Percentiles rank a stretch among this genome's conserved stretches.
phyloP scores from a whole-genome alignment of 2,329 filamentous ascomycete species.

The Arthrobotrys megalospora region DNA sequence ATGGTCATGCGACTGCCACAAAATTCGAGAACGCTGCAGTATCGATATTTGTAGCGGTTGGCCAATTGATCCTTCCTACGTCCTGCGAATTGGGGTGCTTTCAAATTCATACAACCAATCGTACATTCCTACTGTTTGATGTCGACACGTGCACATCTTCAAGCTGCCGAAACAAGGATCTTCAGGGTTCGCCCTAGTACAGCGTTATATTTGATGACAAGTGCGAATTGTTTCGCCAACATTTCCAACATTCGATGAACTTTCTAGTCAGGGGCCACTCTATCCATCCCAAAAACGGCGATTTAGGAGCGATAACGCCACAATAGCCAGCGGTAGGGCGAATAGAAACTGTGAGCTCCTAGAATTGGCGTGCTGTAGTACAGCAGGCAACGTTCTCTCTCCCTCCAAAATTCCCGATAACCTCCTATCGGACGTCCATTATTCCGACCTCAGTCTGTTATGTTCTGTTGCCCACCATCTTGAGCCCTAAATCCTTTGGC shows the following conservation, averaged over 20 bases:
- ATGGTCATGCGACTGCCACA: too few species aligned
- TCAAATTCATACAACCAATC: too few species aligned
- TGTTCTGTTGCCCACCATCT: conserved; percentile 5
- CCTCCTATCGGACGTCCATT: conserved; percentile 14
- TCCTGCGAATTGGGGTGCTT: too few species aligned
- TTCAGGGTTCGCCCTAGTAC: background rate
- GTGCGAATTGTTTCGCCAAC: conserved; percentile 17
- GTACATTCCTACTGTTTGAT: background rate
- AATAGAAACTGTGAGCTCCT: conserved; percentile 26
- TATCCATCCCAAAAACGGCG: conserved; percentile 4
- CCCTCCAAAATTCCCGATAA: conserved; percentile 10
- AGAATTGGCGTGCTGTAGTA: background rate
- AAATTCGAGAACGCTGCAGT: too few species aligned
- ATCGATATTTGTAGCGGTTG: too few species aligned
- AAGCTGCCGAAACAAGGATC: background rate
- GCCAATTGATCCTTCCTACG: too few species aligned
- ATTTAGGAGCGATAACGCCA: conserved; percentile 22
- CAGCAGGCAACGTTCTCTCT: background rate
- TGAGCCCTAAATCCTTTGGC: conserved; percentile 35
- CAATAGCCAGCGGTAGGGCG: background rate
- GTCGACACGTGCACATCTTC: background rate
- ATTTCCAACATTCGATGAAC: conserved; percentile 28
- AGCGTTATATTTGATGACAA: background rate
- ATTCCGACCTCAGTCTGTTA: background rate
- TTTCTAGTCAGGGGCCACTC: background rate